Evolutionary conservation across 2,329 filamentous ascomycete species (phyloP), one percentile per base, ranked within the genome.

Genomic region (Colletotrichum tropicale): DNA sequence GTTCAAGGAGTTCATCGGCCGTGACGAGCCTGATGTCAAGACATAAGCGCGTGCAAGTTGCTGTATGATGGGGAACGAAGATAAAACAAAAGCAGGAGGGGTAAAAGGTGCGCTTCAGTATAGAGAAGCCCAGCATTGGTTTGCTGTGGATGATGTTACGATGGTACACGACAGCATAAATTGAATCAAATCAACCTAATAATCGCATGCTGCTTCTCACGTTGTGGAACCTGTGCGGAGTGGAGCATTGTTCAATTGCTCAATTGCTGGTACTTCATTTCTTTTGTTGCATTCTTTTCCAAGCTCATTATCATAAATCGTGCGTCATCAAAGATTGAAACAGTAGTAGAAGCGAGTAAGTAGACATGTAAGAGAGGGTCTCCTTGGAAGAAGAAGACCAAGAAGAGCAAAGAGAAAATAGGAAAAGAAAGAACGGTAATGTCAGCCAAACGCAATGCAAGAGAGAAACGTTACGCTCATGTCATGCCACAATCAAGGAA

Each of bases 21-120:
- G 96, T 77, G 95, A 95, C 81, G 94, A 98, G 89, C 97, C 97
- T 43, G 95, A 98, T 87, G 97, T 99, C 82, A 98, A 96, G 93
- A 99, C 96, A 76, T 98, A 93, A 80, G 60, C 18, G 48, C 16
- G 32, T 28, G 55, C 21, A 8, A 30, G 9, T 43, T 48, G 18
- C 12, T 76, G 66, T 70, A 58, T 67, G 38, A 66, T 61, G 8
- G 52, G 62, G 28, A 67, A 61, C 48, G 60, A 62, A 38, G 28
- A n/a, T 38, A 56, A 76, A 64, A 64, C 10, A 36, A 74, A 56
- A 21, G 36, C 52, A 55, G 18, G n/a, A 12, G 24, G 32, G 36
- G 28, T 66, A 21, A 70, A 73, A 66, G 65, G 28, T n/a, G 60
- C 55, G 66, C 62, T 75, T 75, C 69, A 69, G 73, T 69, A 66